Base-by-base conservation (phyloP, 345 rosid genomes). In the Eucalyptus curtisii region DNA sequence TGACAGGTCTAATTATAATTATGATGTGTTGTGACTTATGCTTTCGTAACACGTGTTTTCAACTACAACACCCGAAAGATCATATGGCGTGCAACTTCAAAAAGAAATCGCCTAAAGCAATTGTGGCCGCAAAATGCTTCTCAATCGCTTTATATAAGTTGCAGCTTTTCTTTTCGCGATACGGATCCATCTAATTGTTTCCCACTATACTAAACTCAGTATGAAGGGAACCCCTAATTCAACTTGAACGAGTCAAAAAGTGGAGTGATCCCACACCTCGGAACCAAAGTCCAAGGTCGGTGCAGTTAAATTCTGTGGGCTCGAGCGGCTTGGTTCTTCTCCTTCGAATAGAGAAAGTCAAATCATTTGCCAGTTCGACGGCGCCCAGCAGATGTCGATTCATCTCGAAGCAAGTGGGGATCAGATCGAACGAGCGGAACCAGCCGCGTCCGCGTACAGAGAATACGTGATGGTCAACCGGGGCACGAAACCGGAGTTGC, bases 1-100 rank as follows among this genome's bases (percentile, higher is more conserved):
- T 33, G 25, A 68, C 0, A 2, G 0, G 4, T 33, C 2, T 17
- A 17, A 10, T 4, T 37, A 1, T 66, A 66, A 37, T 0, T 31
- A 17, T 9, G 2, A 20, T 7, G 44, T 9, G 3, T 19, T 33
- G 44, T 19, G 42, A 31, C 13, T 16, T 5, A 68, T 68, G 7
- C 3, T 31, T n/a, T 8, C 79, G 5, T 31, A 8, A 31, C 42
- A 13, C 1, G 12, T 68, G 80, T 68, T 68, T 33, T 37, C 17
- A 71, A 9, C 24, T 6, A 1, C 81, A 33, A 3, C 44, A 71
- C 13, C 13, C 3, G 7, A 37, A 33, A 71, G 13, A 37, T 71
- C 22, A 19, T 12, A 37, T 68, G 80, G 80, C 0, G 3, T 40
- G 79, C 79, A 68, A 31, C 24, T 68, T 71, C 16, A 3, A 33